Conservation (phyloP, 2,329 filamentous ascomycete species). For the Zalaria obscura region DNA sequence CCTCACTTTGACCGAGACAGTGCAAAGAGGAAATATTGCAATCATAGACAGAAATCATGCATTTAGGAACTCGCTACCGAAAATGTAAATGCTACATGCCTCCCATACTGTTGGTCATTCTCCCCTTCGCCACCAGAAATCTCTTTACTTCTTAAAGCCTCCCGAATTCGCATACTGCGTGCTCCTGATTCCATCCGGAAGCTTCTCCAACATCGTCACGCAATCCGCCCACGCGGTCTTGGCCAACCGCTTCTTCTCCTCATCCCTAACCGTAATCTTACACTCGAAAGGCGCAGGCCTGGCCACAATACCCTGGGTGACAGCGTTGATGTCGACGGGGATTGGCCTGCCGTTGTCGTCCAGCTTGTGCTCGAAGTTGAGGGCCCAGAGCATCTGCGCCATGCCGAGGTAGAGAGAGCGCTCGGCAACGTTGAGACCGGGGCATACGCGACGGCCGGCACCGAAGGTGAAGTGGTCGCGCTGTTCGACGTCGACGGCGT, state of each 20-base stretch:
- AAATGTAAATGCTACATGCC: no score
- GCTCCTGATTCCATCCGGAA: background rate
- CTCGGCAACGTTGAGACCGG: constrained; percentile 22
- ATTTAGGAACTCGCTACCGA: no score
- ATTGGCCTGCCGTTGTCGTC: constrained; percentile 19
- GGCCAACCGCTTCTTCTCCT: background rate
- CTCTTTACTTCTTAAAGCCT: no score
- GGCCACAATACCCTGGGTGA: background rate
- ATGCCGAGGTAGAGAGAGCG: constrained; percentile 22
- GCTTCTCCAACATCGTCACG: background rate
- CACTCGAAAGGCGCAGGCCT: background rate
- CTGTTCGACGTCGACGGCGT: constrained; percentile 14
- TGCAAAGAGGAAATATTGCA: no score
- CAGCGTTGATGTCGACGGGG: constrained; percentile 23
- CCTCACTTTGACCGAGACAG: no score
- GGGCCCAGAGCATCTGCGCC: constrained; percentile 20
- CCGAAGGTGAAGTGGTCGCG: constrained; percentile 23
- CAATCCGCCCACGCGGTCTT: background rate
- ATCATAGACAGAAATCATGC: no score
- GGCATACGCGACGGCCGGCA: constrained; percentile 20
- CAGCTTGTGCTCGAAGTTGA: constrained; percentile 12
- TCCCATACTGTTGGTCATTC: no score
- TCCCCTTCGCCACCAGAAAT: no score
- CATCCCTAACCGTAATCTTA: background rate
- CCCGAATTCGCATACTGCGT: background rate